Conservation (phyloP, 257 asterid genomes). For the Solanum bukasovii region DNA sequence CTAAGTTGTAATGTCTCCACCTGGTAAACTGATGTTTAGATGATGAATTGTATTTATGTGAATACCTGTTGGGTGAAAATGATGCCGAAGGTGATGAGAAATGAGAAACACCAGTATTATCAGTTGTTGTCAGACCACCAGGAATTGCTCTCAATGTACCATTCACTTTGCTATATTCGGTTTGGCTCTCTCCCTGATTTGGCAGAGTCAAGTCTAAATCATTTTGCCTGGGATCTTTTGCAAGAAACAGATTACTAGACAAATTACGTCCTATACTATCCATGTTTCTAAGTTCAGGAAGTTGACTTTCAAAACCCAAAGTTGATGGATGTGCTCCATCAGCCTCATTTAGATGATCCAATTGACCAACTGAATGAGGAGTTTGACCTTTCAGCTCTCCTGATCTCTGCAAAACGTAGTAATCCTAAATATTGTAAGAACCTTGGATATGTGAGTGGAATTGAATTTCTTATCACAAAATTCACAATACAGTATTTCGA, state of each 20-base stretch:
- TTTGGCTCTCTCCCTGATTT: slow-evolving; percentile 21
- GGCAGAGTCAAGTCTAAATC: slow-evolving; percentile 19
- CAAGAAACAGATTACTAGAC: slow-evolving; percentile 18
- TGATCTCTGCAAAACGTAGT: slow-evolving; percentile 47
- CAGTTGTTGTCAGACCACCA: slow-evolving; percentile 42
- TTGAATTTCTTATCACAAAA: neutral
- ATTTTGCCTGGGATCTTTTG: slow-evolving; percentile 27
- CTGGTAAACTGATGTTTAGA: neutral
- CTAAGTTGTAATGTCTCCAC: neutral
- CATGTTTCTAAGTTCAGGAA: slow-evolving; percentile 27
- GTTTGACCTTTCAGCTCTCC: slow-evolving; percentile 36
- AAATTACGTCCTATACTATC: slow-evolving; percentile 31
- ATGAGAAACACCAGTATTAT: slow-evolving; percentile 39
- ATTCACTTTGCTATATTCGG: slow-evolving; percentile 25
- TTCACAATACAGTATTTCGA: neutral
- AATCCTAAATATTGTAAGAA: slow-evolving; percentile 2
- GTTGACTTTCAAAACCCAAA: slow-evolving; percentile 33
- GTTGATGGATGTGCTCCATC: slow-evolving; percentile 25
- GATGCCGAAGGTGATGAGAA: slow-evolving; percentile 39
- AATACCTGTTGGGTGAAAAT: slow-evolving; percentile 58
- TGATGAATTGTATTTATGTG: neutral
- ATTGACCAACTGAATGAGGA: slow-evolving; percentile 30
- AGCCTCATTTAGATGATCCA: slow-evolving; percentile 33
- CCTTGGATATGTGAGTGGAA: neutral
- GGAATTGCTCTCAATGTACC: slow-evolving; percentile 35